A percentile compares a stretch with the other conserved stretches of the same genome.
These are phyloP conservation scores for Aspergillus cavernicola DNA, from an alignment of 495 filamentous ascomycete species.

Conservation along the genomic window DNA sequence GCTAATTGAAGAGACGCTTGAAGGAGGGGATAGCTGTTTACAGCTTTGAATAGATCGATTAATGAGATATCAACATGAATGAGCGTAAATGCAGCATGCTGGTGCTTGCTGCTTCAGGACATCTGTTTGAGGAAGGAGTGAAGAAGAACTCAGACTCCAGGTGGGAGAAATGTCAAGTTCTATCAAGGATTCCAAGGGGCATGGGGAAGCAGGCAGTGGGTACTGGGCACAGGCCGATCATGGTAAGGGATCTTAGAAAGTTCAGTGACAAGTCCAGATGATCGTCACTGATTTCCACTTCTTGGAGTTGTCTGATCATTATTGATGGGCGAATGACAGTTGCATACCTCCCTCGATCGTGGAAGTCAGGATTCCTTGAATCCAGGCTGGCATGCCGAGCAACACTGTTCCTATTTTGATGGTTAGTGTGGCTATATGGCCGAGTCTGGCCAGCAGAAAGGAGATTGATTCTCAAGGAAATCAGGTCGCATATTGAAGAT, in stretches of 20 bases:
- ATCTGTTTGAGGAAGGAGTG: not conserved
- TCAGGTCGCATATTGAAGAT: conserved; percentile 3
- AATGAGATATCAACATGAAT: conserved; percentile 14
- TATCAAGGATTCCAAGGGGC: conserved; percentile 9
- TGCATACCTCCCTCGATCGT: not conserved
- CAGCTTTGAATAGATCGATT: conserved; percentile 8
- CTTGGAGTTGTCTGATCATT: conserved; percentile 1
- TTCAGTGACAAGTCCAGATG: not conserved
- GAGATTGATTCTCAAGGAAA: not conserved
- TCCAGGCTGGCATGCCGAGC: not conserved
- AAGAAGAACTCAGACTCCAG: not conserved
- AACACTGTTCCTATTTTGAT: too few species aligned
- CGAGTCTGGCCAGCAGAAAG: conserved; percentile 7
- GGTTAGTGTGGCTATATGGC: not conserved
- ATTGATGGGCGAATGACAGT: conserved; percentile 1
- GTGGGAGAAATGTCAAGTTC: not conserved
- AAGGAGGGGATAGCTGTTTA: conserved; percentile 18
- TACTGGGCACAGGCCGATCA: not conserved
- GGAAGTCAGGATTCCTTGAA: not conserved
- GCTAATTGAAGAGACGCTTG: not conserved
- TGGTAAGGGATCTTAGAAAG: not conserved
- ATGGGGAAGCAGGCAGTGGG: not conserved
- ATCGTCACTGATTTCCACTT: conserved; percentile 6
- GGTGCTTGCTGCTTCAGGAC: not conserved
- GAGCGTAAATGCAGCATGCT: conserved; percentile 11